Base-by-base conservation (phyloP, 208 protist species). In the Leishmania gerbilli region DNA sequence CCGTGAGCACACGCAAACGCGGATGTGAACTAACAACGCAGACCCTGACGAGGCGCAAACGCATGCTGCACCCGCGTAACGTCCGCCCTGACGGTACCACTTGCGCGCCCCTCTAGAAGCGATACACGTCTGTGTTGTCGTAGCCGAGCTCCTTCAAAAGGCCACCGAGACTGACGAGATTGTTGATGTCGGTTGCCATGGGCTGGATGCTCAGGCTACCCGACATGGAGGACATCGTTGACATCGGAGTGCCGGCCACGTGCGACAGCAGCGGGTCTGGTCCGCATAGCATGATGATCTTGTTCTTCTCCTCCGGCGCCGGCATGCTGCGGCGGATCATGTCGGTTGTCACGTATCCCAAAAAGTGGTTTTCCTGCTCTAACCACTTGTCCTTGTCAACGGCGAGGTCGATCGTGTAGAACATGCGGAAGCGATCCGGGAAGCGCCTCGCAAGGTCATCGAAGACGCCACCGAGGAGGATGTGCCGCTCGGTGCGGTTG, bases 401-500 rank as follows among this genome's bases (percentile, higher is more conserved):
- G 42, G 93, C 81, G 49, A 89, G 82, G 80, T 99, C 96, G 34
- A 99, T 76, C 0, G 95, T 97, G 87, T 98, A 98, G 80, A 93
- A 95, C n/a, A 99, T 69, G 31, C 93, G 85, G 75, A 99, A 98
- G 47, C 91, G 90, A 0, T 95, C 17, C 1, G 93, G 79, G 79
- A 93, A 93, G 17, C 87, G 81, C 60, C 78, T 40, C 9, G 95
- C 94, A 4, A 97, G 81, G 42, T 94, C 84, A 79, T 99, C 98
- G 80, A 99, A 96, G 62, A 95, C 84, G 31, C 91, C 92, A 40
- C 90, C 84, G 27, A 99, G 84, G n/a, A 98, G 82, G 72, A 99
- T 97, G 86, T 99, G 95, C 27, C 91, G 81, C 85, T 98, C 96
- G 4, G 98, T 98, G 74, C 95, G 89, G 87, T 98, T 98, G 81